These are phyloP conservation scores for Populus alba DNA, from an alignment of 345 rosid species.

Conservation along the genomic window DNA sequence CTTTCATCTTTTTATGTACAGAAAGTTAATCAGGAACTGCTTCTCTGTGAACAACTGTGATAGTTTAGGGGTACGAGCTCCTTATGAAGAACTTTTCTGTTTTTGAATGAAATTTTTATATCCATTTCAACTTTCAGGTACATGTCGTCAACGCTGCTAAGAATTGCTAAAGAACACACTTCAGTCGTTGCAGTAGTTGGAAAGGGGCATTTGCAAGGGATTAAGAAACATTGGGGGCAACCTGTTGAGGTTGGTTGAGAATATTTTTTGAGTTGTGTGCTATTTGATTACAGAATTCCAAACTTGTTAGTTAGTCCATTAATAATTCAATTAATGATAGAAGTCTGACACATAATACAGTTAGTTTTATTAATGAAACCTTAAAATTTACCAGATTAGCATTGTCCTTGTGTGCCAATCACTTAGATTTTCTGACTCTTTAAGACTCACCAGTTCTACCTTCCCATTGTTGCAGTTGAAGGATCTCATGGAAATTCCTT, in stretches of 20 bases:
- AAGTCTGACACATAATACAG: neutral
- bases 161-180: slow-evolving; percentile 64
- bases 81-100: neutral
- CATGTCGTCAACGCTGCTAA: slow-evolving; percentile 75
- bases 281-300: neutral
- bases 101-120: neutral
- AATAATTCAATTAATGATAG: neutral
- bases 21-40: neutral
- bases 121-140: slow-evolving; percentile 44
- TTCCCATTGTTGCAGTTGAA: slow-evolving; percentile 39
- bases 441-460: neutral
- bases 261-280: neutral
- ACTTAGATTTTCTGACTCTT: neutral
- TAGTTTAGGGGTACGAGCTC: neutral
- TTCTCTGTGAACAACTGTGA: neutral
- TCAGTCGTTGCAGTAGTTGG: slow-evolving; percentile 95
- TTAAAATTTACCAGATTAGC: neutral
- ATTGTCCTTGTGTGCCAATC: neutral
- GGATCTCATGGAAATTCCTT: slow-evolving; percentile 72
- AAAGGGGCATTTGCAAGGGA: slow-evolving; percentile 94
- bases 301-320: neutral
- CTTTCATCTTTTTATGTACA: neutral
- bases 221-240: slow-evolving; percentile 82
- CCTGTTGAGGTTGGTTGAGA: slow-evolving; percentile 53
- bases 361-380: neutral